Conservation (phyloP, 805 yeast genomes). For the Metschnikowia dekortorum region DNA sequence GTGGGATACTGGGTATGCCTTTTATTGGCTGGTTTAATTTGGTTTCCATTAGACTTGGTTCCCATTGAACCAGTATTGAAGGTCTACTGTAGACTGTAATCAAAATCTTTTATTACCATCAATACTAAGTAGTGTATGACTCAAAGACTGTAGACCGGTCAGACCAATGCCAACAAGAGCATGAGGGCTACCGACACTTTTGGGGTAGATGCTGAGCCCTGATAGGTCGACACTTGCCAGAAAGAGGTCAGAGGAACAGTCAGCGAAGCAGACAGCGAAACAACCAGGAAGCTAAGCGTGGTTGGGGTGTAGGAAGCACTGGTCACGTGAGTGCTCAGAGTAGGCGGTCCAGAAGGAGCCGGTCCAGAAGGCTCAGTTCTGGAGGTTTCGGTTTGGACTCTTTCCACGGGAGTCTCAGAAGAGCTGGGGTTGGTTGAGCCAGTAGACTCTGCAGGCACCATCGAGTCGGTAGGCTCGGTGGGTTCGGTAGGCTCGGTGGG, state of each 20-base stretch:
- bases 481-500: background rate
- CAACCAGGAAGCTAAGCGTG: background rate
- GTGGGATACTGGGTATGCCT: no score
- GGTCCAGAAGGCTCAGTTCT: background rate
- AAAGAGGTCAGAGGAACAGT: background rate
- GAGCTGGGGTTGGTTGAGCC: no score
- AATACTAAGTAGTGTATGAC: background rate
- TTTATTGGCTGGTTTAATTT: no score
- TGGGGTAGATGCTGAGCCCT: background rate
- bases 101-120: background rate
- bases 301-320: background rate
- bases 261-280: background rate
- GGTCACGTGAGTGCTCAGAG: background rate
- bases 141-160: no score
- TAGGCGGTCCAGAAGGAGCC: background rate
- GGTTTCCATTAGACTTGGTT: no score
- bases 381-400: background rate
- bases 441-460: no score
- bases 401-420: no score
- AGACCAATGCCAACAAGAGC: background rate
- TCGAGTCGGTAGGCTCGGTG: no score
- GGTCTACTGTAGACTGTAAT: no score
- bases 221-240: conserved; percentile 1
- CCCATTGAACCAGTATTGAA: no score
- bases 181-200: background rate